These are phyloP conservation scores for Solanum dulcamara DNA, from an alignment of 257 asterid genomes.

Conservation along the genomic window DNA sequence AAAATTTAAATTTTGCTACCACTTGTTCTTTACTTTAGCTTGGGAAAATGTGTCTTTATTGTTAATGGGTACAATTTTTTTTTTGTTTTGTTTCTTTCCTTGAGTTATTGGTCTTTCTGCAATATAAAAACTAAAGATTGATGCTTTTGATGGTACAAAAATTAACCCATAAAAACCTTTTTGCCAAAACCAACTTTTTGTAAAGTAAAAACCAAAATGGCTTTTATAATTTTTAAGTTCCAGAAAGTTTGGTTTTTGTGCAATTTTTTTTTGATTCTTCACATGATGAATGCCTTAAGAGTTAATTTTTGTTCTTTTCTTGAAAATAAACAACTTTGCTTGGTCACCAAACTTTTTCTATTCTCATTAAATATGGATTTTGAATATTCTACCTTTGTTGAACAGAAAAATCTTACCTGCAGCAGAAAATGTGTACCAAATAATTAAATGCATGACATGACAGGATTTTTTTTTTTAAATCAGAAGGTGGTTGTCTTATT, in stretches of 20 bases:
- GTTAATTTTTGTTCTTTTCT: neutral
- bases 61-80: neutral
- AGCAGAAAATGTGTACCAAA: neutral
- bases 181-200: neutral
- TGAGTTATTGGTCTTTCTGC: neutral
- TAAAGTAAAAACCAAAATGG: neutral
- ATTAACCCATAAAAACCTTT: neutral
- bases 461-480: neutral
- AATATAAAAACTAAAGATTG: neutral
- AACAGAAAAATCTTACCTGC: neutral
- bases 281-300: neutral
- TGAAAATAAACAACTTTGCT: neutral
- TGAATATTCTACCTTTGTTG: neutral
- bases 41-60: neutral
- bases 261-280: neutral
- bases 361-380: neutral
- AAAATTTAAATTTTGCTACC: neutral
- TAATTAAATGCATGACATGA: neutral
- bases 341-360: neutral
- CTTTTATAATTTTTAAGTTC: neutral
- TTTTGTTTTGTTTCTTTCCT: neutral
- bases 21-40: neutral
- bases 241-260: neutral
- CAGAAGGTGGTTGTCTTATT: neutral
- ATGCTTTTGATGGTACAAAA: neutral